A percentile compares a stretch with the other conserved stretches of the same genome.
Conservation (phyloP, 2,329 filamentous ascomycete genomes). For the Fusarium bactridioides region DNA sequence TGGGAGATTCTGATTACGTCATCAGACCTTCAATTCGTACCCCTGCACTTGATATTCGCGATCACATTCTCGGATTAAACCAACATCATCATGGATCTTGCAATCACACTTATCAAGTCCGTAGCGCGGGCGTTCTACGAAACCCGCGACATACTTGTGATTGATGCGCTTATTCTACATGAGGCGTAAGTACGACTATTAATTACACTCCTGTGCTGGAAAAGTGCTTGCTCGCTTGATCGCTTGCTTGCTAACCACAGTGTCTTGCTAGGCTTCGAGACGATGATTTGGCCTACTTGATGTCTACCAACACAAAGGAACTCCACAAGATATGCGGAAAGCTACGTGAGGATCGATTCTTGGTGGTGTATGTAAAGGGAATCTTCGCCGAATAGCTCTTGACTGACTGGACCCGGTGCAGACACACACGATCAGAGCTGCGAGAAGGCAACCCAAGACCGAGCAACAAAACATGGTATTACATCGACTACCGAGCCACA, state of each 20-base stretch:
- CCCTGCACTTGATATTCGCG: background rate
- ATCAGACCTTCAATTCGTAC: background rate
- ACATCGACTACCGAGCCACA: constrained; percentile 91
- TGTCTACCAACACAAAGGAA: constrained; percentile 90
- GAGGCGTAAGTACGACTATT: constrained; percentile 65
- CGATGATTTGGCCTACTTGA: constrained; percentile 84
- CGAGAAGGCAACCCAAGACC: constrained; percentile 83
- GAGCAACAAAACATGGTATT: constrained; percentile 92
- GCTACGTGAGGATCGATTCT: constrained; percentile 84
- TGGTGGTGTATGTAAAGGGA: constrained; percentile 71
- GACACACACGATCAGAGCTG: constrained; percentile 72
- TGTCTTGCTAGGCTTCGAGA: constrained; percentile 74
- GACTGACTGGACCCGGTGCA: constrained; percentile 60
- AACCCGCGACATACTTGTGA: constrained; percentile 81
- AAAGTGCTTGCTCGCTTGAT: constrained; percentile 63
- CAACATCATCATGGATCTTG: constrained; percentile 56
- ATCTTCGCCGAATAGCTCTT: background rate
- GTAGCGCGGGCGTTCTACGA: constrained; percentile 88
- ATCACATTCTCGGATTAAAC: constrained; percentile 3
- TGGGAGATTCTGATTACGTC: background rate
- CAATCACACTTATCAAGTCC: constrained; percentile 83
- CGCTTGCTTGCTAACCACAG: constrained; percentile 67
- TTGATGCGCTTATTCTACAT: constrained; percentile 88
- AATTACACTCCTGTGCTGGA: background rate
- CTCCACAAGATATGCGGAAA: constrained; percentile 88